phyloP scores from a whole-genome alignment of 2,329 filamentous ascomycete genomes.

The Clarireedia homoeocarpa region DNA sequence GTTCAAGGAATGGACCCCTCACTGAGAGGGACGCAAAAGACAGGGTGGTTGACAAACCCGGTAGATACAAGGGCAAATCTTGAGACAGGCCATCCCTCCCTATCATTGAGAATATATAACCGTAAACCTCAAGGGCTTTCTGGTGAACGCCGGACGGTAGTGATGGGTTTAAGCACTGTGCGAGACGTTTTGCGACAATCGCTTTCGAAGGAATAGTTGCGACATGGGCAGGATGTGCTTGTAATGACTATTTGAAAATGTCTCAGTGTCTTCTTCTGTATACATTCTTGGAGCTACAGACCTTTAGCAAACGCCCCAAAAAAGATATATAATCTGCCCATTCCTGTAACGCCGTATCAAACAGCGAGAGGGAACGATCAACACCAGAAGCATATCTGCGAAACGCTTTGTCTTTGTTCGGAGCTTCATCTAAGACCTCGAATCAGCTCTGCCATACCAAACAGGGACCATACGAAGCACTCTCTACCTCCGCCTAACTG shows the following conservation, averaged over 20 bases:
- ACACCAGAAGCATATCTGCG: constrained; percentile 85
- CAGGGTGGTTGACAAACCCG: constrained; percentile 79
- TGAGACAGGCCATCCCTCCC: constrained; percentile 70
- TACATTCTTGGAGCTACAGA: constrained; percentile 31
- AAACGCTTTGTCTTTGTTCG: constrained; percentile 58
- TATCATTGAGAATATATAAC: constrained; percentile 79
- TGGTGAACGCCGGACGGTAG: constrained; percentile 95
- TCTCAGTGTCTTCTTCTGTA: constrained; percentile 22
- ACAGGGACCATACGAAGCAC: not conserved
- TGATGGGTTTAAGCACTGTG: constrained; percentile 90
- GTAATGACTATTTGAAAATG: constrained; percentile 58
- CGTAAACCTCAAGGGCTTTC: constrained; percentile 91
- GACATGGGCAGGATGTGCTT: constrained; percentile 69
- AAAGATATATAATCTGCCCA: constrained; percentile 99
- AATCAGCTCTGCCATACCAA: constrained; percentile 1
- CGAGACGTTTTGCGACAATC: constrained; percentile 78
- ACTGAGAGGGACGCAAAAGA: constrained; percentile 94
- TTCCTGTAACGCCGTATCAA: constrained; percentile 90
- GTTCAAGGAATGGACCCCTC: constrained; percentile 72
- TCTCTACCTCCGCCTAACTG: constrained; percentile 65
- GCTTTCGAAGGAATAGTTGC: constrained; percentile 73
- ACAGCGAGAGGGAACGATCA: constrained; percentile 79
- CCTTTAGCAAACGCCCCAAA: constrained; percentile 82
- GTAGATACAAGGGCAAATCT: constrained; percentile 82
- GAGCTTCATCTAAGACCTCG: constrained; percentile 41